These are phyloP conservation scores for Colletotrichum endophyticum DNA, from an alignment of 2,329 filamentous ascomycete species.

Conservation along the genomic window DNA sequence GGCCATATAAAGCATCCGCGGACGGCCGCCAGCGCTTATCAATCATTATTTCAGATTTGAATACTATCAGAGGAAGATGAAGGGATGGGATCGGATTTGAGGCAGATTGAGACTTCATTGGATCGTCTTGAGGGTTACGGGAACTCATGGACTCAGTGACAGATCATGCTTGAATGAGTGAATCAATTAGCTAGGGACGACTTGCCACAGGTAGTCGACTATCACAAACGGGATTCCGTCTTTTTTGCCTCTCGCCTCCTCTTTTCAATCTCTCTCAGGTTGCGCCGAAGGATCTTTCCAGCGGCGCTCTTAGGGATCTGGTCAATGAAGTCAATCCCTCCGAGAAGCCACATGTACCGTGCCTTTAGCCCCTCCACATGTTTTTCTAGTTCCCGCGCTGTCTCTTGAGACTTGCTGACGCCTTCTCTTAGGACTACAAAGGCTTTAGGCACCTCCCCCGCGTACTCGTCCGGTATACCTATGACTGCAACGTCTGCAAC, in stretches of 20 bases:
- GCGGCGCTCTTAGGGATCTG: slow-evolving; percentile 65
- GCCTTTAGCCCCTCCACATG: slow-evolving; percentile 56
- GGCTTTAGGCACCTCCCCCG: slow-evolving; percentile 62
- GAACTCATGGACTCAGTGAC: neutral
- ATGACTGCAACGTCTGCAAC: slow-evolving; percentile 64
- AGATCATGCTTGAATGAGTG: neutral
- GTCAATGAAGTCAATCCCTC: slow-evolving; percentile 52
- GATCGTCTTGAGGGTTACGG: neutral
- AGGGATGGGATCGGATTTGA: neutral
- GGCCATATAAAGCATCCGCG: neutral
- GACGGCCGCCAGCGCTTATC: neutral
- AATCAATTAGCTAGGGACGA: neutral
- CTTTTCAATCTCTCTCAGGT: slow-evolving; percentile 45
- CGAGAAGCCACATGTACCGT: slow-evolving; percentile 57
- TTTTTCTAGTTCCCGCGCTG: slow-evolving; percentile 48
- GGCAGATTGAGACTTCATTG: neutral
- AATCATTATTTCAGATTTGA: neutral
- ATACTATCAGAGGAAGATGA: neutral
- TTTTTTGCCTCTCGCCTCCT: neutral
- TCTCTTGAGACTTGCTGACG: slow-evolving; percentile 33
- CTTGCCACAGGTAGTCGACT: neutral
- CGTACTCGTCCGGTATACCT: slow-evolving; percentile 57
- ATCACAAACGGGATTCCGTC: neutral
- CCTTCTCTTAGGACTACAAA: slow-evolving; percentile 51
- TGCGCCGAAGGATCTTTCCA: slow-evolving; percentile 64